Evolutionary conservation across 2,329 filamentous ascomycete genomes (phyloP).

Genomic region (Colletotrichum tofieldiae): DNA sequence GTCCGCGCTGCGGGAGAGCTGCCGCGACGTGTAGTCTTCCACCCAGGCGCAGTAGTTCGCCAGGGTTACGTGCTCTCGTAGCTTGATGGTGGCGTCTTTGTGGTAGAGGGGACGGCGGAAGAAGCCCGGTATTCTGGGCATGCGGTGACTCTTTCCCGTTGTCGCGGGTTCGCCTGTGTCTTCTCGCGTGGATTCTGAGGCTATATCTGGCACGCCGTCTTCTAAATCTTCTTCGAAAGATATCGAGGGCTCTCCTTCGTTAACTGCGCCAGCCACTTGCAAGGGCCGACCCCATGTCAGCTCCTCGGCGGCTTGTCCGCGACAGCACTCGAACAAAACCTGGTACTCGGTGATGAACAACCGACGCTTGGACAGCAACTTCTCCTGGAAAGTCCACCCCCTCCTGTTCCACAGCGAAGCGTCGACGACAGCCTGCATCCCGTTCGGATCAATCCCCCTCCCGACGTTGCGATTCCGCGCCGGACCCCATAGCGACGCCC

Average conservation of each 20-base stretch:
- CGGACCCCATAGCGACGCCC: slow-evolving; percentile 27
- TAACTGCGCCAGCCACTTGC: not conserved
- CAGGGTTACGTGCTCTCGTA: slow-evolving; percentile 42
- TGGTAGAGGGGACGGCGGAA: slow-evolving; percentile 15
- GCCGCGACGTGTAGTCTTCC: slow-evolving; percentile 56
- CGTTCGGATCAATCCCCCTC: slow-evolving; percentile 21
- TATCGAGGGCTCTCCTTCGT: not conserved
- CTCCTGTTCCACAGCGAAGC: slow-evolving; percentile 31
- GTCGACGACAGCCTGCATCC: slow-evolving; percentile 10
- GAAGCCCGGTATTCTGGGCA: slow-evolving; percentile 5
- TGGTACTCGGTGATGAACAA: slow-evolving; percentile 40
- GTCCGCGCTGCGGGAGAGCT: slow-evolving; percentile 31
- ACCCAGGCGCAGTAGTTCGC: slow-evolving; percentile 59
- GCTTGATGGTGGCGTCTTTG: slow-evolving; percentile 4
- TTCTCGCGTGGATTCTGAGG: not conserved
- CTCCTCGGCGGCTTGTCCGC: slow-evolving; percentile 26
- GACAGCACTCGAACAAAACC: slow-evolving; percentile 40
- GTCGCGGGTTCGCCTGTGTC: not conserved
- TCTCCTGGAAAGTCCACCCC: slow-evolving; percentile 44
- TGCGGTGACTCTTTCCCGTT: slow-evolving; percentile 2
- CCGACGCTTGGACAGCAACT: slow-evolving; percentile 32
- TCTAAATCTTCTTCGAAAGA: not conserved
- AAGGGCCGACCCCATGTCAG: slow-evolving; percentile 12
- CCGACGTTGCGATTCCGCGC: slow-evolving; percentile 20
- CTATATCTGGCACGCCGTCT: not conserved